Evolutionary conservation across 768 basidiomycete genomes (phyloP).

Genomic region (Leccinum truebloodii): DNA sequence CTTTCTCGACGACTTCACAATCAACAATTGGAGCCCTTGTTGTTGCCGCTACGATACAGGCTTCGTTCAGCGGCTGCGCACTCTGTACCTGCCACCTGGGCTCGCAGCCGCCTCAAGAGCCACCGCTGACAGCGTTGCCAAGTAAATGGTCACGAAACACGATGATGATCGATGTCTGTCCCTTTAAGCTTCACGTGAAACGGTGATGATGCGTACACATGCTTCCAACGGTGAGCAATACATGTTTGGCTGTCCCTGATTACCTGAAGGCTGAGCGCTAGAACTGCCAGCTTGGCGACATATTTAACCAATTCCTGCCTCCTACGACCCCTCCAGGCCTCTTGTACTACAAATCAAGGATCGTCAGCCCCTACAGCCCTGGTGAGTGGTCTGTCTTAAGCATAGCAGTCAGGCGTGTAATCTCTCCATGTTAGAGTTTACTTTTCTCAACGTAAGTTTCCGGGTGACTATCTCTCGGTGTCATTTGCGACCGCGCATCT

Average conservation of each 20-base stretch:
- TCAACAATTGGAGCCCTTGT: neutral
- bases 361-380: neutral
- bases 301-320: neutral
- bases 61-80: neutral
- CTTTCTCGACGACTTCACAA: neutral
- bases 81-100: neutral
- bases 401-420: neutral
- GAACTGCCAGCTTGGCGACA: neutral
- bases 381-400: conserved; percentile 14
- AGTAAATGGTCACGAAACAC: neutral
- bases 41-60: neutral
- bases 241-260: conserved; percentile 10
- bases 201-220: neutral
- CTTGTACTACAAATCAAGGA: conserved; percentile 6
- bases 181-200: neutral
- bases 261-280: neutral
- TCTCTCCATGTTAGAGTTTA: neutral
- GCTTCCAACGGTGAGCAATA: neutral
- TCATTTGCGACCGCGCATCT: conserved; percentile 1
- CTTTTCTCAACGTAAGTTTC: neutral
- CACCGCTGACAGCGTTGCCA: neutral
- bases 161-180: neutral
- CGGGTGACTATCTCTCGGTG: conserved; percentile 3
- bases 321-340: neutral
- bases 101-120: neutral